Base-by-base conservation (phyloP, 768 basidiomycete genomes). In the Panellus pusillus region DNA sequence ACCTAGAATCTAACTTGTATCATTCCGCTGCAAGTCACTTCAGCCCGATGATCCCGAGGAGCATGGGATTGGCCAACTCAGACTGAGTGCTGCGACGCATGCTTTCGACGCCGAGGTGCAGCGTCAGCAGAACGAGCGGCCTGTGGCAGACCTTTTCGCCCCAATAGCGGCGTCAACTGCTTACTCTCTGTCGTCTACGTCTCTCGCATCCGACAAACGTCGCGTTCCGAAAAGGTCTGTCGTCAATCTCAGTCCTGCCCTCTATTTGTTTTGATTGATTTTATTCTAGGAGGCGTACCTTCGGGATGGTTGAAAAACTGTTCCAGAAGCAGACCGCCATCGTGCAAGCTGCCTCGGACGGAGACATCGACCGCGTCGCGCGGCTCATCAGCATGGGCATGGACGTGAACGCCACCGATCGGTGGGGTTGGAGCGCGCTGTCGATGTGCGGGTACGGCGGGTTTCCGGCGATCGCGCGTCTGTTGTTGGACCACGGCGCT, bases 381-480 rank as follows among this genome's bases (percentile, higher is more conserved):
- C 42, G 48, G 27, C 41, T 61, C 37, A 28, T 61, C 36, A 53
- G 57, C 17, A 14, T 61, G n/a, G 61, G 60, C 29, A 55, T 52
- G 50, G 54, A 55, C 47, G 54, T 55, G 28, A 55, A 58, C 35
- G 52, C 44, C 4, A 38, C 39, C 9, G 57, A 58, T 28, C 18
- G 57, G 13, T 58, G 47, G 54, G 57, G 61, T 17, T 62, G 61
- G 61, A 58, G 57, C 35, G 57, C 61, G 19, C 54, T 62, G 28
- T 49, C 50, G 11, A 62, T 62, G 61, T 51, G 50, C 37, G 61
- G 57, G 14, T 62, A 62, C 31, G 61, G 61, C 27, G 57, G 57
- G 27, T 54, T 58, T 40, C 18, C 42, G 5, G 51, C 53, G 18
- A 62, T 62, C 40, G 61, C 61, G 3, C 61, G 61, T 8, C 36